Evolutionary conservation across 2,329 filamentous ascomycete species (phyloP), one percentile per base, ranked within the genome.

Genomic region (Apiospora rasikravindrae): DNA sequence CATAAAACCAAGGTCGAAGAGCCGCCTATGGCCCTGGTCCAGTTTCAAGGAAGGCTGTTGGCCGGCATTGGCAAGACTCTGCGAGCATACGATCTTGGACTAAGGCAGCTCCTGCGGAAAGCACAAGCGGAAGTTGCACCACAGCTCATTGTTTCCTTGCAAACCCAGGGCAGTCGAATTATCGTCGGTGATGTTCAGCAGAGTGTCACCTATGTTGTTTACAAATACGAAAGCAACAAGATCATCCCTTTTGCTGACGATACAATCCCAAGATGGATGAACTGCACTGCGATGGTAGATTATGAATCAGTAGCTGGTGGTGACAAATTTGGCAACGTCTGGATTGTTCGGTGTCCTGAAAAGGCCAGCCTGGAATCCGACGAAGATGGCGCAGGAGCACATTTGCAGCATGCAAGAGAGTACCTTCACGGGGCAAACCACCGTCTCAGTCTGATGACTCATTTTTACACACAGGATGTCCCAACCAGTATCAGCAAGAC

Each of bases 241-340:
- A 86, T 99, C 67, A 97, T 99, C 73, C 93, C 96, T 0, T 99
- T 99, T 78, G 94, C 90, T 24, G 96, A 99, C 80, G 96, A 99
- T 80, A 93, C 92, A 8, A 89, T 98, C 73, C 88, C 95, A 69
- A 91, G 96, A 44, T 98, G 95, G 94, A 97, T 94, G 1, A 97
- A 94, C 0, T 93, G 93, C 76, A 93, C 93, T 0, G 89, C 95
- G 2, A 98, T 99, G 94, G 92, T 98, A 1, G 96, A 99, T 83
- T 99, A 99, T 82, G 96, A 99, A 81, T 97, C 96, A 0, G 91
- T 94, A 33, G 95, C 95, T 2, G 96, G 96, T 47, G 96, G 96
- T 47, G 96, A 99, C 85, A 98, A 98, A 80, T 99, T 99, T 76
- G 97, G 96, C 73, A 99, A 99, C 78, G 84, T 99, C 22, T 99